phyloP scores from a whole-genome alignment of 2,329 filamentous ascomycete species.

The Fusarium sp. region DNA sequence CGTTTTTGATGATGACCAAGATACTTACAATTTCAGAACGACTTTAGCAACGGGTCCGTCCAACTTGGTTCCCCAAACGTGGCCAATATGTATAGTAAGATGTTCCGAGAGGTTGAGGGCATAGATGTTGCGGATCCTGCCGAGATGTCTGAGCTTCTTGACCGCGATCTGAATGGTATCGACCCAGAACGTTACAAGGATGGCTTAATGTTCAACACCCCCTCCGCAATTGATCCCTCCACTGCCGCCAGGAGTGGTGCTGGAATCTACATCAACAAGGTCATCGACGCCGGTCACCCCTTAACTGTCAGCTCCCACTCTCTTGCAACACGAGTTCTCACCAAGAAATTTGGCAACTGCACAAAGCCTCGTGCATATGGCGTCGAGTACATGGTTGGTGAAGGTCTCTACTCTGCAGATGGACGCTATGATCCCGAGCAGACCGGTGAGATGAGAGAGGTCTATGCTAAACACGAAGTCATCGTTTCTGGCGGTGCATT shows the following conservation, averaged over 20 bases:
- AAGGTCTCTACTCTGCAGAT: slow-evolving; percentile 4
- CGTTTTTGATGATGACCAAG: accelerated
- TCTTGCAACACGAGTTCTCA: neutral
- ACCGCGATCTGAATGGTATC: neutral
- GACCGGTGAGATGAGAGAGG: neutral
- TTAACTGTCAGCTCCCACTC: slow-evolving; percentile 17
- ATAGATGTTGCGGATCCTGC: neutral
- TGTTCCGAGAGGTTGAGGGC: slow-evolving; percentile 1
- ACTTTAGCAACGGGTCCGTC: neutral
- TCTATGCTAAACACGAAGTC: neutral
- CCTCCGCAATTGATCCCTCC: neutral
- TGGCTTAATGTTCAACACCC: neutral
- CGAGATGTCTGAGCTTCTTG: slow-evolving; percentile 3
- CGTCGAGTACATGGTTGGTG: slow-evolving; percentile 16
- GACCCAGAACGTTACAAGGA: neutral
- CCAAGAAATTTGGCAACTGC: neutral
- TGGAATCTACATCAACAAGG: slow-evolving; percentile 5
- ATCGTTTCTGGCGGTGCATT: slow-evolving; percentile 3
- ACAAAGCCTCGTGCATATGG: slow-evolving; percentile 1
- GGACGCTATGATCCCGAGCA: slow-evolving; percentile 6
- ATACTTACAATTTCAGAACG: neutral
- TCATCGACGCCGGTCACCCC: slow-evolving; percentile 6
- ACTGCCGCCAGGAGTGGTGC: slow-evolving; percentile 5
- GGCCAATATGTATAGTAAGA: neutral
- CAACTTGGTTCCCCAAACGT: neutral